Evolutionary conservation across 2,329 filamentous ascomycete genomes (phyloP), one percentile per base, ranked within the genome.

Genomic region (Epichloe festucae): DNA sequence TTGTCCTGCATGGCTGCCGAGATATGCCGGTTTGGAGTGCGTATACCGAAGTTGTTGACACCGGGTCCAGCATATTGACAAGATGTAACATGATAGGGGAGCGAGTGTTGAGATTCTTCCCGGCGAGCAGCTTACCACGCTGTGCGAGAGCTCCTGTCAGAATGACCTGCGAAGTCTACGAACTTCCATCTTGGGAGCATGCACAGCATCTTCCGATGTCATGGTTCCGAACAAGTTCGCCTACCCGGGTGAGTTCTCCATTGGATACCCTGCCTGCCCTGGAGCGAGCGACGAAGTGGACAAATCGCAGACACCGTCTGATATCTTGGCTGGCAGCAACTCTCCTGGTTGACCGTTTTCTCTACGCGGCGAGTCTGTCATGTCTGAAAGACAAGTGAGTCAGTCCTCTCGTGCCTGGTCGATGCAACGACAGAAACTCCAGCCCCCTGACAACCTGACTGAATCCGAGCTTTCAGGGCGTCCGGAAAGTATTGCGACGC

Each of bases 81-180:
- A 45, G 1, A n/a, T 12, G 21, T 7, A 10, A 8, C 10, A 5
- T 10, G 7, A 5, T 5, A 45, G 21, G 47, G 47, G 47, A 41
- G 47, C 35, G 17, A 12, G 12, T 19, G 47, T 49, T 41, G 35
- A 49, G 21, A 49, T 49, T 27, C 47, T 49, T 21, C 38, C 47
- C 6, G 31, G 6, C 35, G 47, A 49, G 47, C 47, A 49, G 47
- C 43, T 45, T 17, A 17, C 23, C 1, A 31, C 39, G 6, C 19
- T 49, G 38, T 49, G 48, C 40, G 40, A 49, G 40, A 49, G 48
- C 40, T 43, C 48, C 7, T 49, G 48, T 43, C 40, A 35, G 21
- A 36, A 43, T 35, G 48, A 49, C 48, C 17, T 49, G 27, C 39
- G 11, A n/a, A 43, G 39, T 14, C 39, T 49, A 5, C 38, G 48